Conservation (phyloP, 352 stramenopile genomes). For the Phytophthora sp. region DNA sequence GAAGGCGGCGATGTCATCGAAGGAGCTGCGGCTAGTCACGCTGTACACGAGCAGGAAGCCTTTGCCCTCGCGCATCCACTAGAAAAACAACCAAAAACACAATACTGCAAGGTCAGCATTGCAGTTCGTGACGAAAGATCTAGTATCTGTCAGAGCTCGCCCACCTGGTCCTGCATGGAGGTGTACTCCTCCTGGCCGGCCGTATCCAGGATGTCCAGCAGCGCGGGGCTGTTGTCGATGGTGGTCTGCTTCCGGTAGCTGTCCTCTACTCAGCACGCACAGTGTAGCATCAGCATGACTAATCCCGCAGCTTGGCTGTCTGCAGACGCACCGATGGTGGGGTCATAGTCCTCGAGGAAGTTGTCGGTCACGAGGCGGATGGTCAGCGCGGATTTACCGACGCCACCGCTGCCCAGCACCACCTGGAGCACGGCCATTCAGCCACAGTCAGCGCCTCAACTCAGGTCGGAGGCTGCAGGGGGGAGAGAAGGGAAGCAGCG, state of each 20-base stretch:
- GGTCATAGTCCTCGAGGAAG: constrained; percentile 94
- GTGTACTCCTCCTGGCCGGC: constrained; percentile 93
- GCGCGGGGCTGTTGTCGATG: constrained; percentile 81
- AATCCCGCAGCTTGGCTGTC: neutral
- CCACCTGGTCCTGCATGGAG: constrained; percentile 90
- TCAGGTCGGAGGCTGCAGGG: neutral
- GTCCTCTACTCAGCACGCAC: constrained; percentile 77
- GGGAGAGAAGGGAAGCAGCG: constrained; percentile 3
- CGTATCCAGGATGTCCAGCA: constrained; percentile 93
- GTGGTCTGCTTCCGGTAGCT: constrained; percentile 92
- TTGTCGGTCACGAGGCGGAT: constrained; percentile 93
- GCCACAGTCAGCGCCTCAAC: neutral
- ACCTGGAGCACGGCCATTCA: constrained; percentile 48
- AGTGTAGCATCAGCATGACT: no score
- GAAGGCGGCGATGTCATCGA: constrained; percentile 89
- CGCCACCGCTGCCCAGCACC: constrained; percentile 89
- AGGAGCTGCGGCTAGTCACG: constrained; percentile 89
- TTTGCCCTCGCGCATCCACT: constrained; percentile 94
- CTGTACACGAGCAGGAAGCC: constrained; percentile 92
- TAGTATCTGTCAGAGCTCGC: neutral
- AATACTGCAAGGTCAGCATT: neutral
- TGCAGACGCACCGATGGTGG: constrained; percentile 79
- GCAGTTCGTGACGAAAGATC: neutral
- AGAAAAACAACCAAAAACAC: neutral
- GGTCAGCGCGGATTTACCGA: constrained; percentile 93